Evolutionary conservation across 495 filamentous ascomycete species (phyloP).

Genomic region (Neurospora sp.): DNA sequence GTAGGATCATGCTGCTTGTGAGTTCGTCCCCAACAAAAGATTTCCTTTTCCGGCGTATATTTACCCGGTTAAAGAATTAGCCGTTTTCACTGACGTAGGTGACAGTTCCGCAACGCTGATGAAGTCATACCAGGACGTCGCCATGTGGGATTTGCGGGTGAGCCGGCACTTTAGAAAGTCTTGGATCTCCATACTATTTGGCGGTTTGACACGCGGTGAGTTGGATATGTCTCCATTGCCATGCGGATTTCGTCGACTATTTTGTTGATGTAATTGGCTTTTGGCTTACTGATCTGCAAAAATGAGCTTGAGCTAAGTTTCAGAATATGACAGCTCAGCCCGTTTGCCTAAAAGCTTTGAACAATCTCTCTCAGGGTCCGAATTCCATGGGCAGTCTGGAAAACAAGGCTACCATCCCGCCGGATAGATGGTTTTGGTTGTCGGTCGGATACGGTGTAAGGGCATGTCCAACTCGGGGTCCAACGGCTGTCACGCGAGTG

Average conservation of each 20-base stretch:
- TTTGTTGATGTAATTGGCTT: not conserved
- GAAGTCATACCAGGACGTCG: not conserved
- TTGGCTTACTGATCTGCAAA: not conserved
- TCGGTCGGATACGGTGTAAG: not conserved
- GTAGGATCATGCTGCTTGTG: not conserved
- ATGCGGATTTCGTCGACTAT: not conserved
- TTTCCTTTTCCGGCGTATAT: no score
- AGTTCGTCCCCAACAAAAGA: not conserved
- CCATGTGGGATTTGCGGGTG: not conserved
- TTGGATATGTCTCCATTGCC: not conserved
- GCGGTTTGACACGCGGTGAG: not conserved
- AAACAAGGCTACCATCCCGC: not conserved
- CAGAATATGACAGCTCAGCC: not conserved
- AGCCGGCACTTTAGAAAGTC: not conserved
- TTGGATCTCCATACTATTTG: not conserved
- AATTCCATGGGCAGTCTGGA: not conserved
- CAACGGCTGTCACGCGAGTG: not conserved
- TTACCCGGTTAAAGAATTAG: not conserved
- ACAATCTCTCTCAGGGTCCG: not conserved
- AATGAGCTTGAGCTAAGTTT: not conserved
- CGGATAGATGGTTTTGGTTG: not conserved
- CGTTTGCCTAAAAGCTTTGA: not conserved
- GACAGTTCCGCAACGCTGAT: not conserved
- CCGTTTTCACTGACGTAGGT: not conserved
- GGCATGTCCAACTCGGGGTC: not conserved